Evolutionary conservation across 306 rosid genomes (phyloP), one percentile per base, ranked within the genome.

Genomic region (Astragalus membranaceus): DNA sequence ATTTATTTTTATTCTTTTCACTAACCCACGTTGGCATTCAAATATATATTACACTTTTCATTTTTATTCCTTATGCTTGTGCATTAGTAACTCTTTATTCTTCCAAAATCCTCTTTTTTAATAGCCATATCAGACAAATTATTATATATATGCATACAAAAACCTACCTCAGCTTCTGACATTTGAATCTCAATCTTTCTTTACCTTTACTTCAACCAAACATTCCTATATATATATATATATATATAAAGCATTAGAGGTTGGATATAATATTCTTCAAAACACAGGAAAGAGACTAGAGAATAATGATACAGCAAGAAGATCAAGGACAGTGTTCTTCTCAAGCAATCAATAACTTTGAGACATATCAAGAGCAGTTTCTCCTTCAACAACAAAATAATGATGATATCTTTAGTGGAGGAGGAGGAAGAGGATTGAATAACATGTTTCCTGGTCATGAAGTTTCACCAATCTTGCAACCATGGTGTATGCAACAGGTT

Each of bases 321-420:
- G 87, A 89, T 74, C 82, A 83, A 82, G 96, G 87, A 0, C 88
- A 87, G 86, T 85, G 89, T 78, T 87, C 91, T n/a, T 87, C 96
- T 10, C 86, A 87, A 57, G 50, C 84, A 17, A 76, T 80, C 71
- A 79, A 89, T 41, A 89, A 81, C 81, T 69, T 81, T 7, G 91
- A 90, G 37, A 76, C 84, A 32, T 83, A 81, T 70, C 92, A 61
- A 84, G 93, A 92, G 11, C 93, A 90, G n/a, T 35, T 88, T 42
- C 50, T 86, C 14, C 83, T 86, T 60, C 92, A 80, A 32, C 86
- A 80, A 12, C 87, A 88, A 26, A 88, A 8, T 90, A 85, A 69
- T 11, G 73, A 14, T 17, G 80, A 84, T 14, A 50, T 78, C 10
- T 83, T 37, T 32, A 86, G 75, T 52, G 84, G 80, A 3, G 87